Conservation (phyloP, 2,329 filamentous ascomycete species). For the Colletotrichum neosansevieriae region DNA sequence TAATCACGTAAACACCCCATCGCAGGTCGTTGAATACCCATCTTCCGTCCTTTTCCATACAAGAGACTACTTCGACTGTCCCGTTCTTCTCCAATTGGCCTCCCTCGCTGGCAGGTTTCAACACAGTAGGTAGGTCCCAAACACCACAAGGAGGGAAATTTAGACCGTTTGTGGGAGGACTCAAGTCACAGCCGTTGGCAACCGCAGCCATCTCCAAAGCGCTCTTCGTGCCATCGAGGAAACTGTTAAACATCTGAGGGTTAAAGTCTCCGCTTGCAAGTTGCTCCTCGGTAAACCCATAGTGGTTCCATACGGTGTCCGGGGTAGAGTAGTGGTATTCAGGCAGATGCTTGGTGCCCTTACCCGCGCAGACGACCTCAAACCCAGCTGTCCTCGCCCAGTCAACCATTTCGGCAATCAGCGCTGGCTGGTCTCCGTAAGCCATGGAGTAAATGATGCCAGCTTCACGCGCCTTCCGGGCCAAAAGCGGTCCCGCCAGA, state of each 20-base stretch:
- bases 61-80: conserved; percentile 59
- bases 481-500: conserved; percentile 55
- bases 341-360: conserved; percentile 60
- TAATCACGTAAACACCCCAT: background rate
- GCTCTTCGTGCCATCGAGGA: conserved; percentile 61
- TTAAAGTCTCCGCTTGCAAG: conserved; percentile 57
- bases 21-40: background rate
- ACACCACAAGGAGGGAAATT: conserved; percentile 58
- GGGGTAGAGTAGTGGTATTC: conserved; percentile 60
- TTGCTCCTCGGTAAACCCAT: conserved; percentile 59
- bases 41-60: conserved; percentile 48
- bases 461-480: conserved; percentile 55
- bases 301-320: conserved; percentile 60
- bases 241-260: conserved; percentile 62
- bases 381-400: conserved; percentile 59
- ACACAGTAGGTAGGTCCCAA: conserved; percentile 55
- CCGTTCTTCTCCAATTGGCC: conserved; percentile 55
- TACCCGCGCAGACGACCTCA: conserved; percentile 58
- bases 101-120: conserved; percentile 56
- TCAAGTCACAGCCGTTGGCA: conserved; percentile 57
- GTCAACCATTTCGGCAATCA: conserved; percentile 58
- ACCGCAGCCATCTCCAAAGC: conserved; percentile 62
- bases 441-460: conserved; percentile 62
- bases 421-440: conserved; percentile 58
- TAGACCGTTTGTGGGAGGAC: conserved; percentile 54